These are phyloP conservation scores for Inga laurina DNA, from an alignment of 306 rosid genomes.

Conservation along the genomic window DNA sequence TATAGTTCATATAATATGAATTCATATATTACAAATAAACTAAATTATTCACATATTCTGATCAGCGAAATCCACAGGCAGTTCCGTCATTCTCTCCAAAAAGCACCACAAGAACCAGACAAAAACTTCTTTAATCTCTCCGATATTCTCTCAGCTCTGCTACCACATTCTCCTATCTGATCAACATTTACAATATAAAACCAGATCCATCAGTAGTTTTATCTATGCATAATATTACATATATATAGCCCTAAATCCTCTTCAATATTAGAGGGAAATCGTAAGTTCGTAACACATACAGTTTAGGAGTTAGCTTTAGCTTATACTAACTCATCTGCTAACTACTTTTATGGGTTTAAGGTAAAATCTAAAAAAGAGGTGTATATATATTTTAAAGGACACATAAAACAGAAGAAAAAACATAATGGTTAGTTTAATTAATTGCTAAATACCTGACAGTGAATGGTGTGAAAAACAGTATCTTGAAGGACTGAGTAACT, in stretches of 20 bases:
- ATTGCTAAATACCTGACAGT: slow-evolving; percentile 39
- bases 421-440: not conserved
- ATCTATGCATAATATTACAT: not conserved
- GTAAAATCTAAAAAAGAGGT: not conserved
- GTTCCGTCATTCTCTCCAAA: slow-evolving; percentile 1
- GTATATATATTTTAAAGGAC: not conserved
- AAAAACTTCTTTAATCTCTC: slow-evolving; percentile 43
- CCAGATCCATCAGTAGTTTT: not conserved
- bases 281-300: no score
- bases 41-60: not conserved
- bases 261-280: not conserved
- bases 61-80: not conserved
- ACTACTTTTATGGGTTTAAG: not conserved
- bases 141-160: slow-evolving; percentile 42
- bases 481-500: slow-evolving; percentile 46
- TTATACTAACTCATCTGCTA: not conserved
- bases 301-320: no score
- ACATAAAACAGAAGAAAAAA: not conserved
- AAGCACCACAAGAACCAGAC: slow-evolving; percentile 18
- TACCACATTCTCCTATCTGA: slow-evolving; percentile 44
- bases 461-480: slow-evolving; percentile 51
- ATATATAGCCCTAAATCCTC: not conserved
- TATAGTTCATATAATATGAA: not conserved
- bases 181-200: not conserved
- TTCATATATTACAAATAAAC: not conserved